Evolutionary conservation across 768 basidiomycete genomes (phyloP).

Genomic region (Tremella yokohamensis): DNA sequence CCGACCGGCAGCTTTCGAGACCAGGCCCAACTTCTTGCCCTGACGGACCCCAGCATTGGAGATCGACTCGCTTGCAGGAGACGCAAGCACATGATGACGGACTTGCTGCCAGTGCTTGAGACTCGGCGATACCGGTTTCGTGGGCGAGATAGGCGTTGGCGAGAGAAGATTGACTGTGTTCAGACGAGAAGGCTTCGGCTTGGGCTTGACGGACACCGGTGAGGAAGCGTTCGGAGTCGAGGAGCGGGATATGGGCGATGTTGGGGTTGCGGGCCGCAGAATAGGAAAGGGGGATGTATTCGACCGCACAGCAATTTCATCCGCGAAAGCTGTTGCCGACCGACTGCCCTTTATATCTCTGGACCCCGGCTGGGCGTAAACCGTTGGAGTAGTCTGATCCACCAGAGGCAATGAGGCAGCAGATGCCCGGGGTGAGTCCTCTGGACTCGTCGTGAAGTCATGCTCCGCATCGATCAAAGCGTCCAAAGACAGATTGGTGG

Average conservation of each 20-base stretch:
- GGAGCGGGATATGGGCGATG: background rate
- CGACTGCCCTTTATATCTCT: too few species aligned
- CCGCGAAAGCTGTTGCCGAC: background rate
- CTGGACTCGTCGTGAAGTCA: constrained; percentile 27
- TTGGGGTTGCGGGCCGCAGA: background rate
- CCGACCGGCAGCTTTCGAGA: constrained; percentile 38
- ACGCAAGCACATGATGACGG: constrained; percentile 34
- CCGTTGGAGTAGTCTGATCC: background rate
- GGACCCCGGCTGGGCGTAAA: too few species aligned
- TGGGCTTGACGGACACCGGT: constrained; percentile 16
- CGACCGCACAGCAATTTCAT: background rate
- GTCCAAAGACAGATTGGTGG: constrained; percentile 12
- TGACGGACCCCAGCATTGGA: background rate
- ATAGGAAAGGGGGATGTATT: background rate
- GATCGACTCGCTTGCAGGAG: constrained; percentile 21
- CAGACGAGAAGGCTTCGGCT: constrained; percentile 32
- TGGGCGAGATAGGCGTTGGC: constrained; percentile 20
- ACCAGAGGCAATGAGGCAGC: background rate
- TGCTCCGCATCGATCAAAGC: constrained; percentile 19
- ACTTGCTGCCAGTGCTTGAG: constrained; percentile 45
- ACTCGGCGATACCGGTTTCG: constrained; percentile 33
- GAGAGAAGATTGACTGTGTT: constrained; percentile 28
- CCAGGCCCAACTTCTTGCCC: constrained; percentile 28
- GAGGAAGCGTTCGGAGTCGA: constrained; percentile 8
- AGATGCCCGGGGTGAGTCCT: constrained; percentile 13